Evolutionary conservation across 2,329 filamentous ascomycete species (phyloP).

Genomic region (Nemania sp.): DNA sequence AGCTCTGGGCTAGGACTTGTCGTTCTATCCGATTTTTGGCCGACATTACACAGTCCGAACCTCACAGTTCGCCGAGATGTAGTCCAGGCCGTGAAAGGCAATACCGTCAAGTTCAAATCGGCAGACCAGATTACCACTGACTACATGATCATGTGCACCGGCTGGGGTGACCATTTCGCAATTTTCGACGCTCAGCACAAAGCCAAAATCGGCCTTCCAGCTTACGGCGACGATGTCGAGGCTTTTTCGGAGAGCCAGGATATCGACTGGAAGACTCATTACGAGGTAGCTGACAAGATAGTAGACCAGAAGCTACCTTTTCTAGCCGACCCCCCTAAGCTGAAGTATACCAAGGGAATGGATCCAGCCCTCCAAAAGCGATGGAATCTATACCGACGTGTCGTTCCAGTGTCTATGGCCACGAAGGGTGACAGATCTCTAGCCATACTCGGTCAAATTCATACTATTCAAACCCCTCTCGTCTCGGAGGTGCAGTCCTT

Average conservation of each 20-base stretch:
- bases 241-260: constrained; percentile 10
- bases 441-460: constrained; percentile 38
- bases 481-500: constrained; percentile 40
- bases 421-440: constrained; percentile 37
- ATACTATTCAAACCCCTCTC: constrained; percentile 39
- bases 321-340: constrained; percentile 26
- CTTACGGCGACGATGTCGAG: constrained; percentile 16
- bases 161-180: constrained; percentile 36
- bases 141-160: constrained; percentile 38
- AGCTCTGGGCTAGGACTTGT: constrained; percentile 32
- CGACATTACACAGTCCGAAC: constrained; percentile 30
- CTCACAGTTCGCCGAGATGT: constrained; percentile 27
- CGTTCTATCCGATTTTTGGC: constrained; percentile 34
- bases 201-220: constrained; percentile 32
- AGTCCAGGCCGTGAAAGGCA: constrained; percentile 25
- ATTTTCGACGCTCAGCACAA: constrained; percentile 35
- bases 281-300: constrained; percentile 30
- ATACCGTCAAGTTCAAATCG: constrained; percentile 27
- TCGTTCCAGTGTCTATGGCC: constrained; percentile 31
- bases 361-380: constrained; percentile 31
- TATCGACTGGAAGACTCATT: constrained; percentile 32
- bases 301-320: constrained; percentile 36
- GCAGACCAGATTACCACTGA: constrained; percentile 28
- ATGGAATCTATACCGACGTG: constrained; percentile 33
- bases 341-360: constrained; percentile 22